phyloP scores from a whole-genome alignment of 2,329 filamentous ascomycete species.

The Colletotrichum sojae region DNA sequence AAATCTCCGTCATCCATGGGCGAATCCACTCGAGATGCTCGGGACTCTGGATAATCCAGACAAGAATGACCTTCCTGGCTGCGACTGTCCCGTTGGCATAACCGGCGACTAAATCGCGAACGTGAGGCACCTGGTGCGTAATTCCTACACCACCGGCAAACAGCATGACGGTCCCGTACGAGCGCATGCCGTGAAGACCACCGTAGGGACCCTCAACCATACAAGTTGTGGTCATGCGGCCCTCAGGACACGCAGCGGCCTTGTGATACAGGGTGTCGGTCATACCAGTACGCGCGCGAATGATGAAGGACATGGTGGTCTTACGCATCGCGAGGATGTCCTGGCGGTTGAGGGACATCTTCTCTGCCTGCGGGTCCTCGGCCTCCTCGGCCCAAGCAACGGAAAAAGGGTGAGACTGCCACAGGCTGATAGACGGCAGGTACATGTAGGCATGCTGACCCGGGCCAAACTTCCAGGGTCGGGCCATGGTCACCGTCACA shows the following conservation, averaged over 20 bases:
- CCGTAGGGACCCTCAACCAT: slow-evolving; percentile 85
- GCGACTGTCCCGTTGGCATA: slow-evolving; percentile 79
- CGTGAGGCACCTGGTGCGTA: slow-evolving; percentile 83
- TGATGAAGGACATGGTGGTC: slow-evolving; percentile 78
- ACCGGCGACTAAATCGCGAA: slow-evolving; percentile 79
- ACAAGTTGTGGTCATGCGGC: slow-evolving; percentile 74
- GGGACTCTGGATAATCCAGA: slow-evolving; percentile 85
- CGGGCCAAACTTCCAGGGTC: slow-evolving; percentile 82
- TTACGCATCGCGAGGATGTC: slow-evolving; percentile 73
- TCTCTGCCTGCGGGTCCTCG: slow-evolving; percentile 64
- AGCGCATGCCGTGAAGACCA: slow-evolving; percentile 78
- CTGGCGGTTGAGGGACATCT: slow-evolving; percentile 71
- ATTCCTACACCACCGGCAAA: slow-evolving; percentile 88
- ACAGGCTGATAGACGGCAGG: slow-evolving; percentile 78
- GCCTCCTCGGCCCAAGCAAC: slow-evolving; percentile 82
- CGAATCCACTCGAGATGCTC: slow-evolving; percentile 89
- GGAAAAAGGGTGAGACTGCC: slow-evolving; percentile 85
- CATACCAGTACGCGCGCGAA: slow-evolving; percentile 81
- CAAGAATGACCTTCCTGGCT: slow-evolving; percentile 78
- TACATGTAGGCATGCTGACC: slow-evolving; percentile 87
- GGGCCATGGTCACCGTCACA: slow-evolving; percentile 80
- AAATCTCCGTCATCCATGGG: slow-evolving; percentile 86
- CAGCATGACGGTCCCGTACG: slow-evolving; percentile 83
- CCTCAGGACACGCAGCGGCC: slow-evolving; percentile 72
- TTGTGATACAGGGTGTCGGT: slow-evolving; percentile 79